Evolutionary conservation across 805 yeast species (phyloP), one percentile per base, ranked within the genome.

Genomic region (Lipomyces orientalis): DNA sequence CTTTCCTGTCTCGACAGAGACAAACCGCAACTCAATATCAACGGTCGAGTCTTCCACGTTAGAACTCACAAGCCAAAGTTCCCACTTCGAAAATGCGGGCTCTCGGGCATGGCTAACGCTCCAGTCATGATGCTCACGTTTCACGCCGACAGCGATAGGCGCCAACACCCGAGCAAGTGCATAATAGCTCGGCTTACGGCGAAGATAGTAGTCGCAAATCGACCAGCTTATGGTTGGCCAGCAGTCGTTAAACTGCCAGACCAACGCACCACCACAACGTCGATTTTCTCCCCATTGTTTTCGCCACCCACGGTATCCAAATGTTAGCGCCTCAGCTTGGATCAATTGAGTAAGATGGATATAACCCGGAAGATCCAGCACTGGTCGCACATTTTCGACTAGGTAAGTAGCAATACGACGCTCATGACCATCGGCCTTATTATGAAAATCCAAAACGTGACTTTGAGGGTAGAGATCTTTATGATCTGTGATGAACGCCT

Each of bases 161-260:
- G 72, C 58, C 63, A 79, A 74, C 66, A 82, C 84, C 69, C 87
- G 78, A 70, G 81, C 83, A 37, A 84, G 76, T 1, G 85, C 81
- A 70, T 81, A 85, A 71, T 80, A 85, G 0, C 82, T 83, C 64
- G 85, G 71, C 72, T 85, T 85, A 7, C 85, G 85, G 34, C 81
- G 73, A 51, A 73, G 73, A 62, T 76, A 81, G 65, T 72, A 80
- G 70, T 85, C 87, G 19, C 80, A 76, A 37, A 84, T 75, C 0
- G 86, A 76, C 87, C 87, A 85, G 19, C 82, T 78, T 1, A 85
- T 79, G 1, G 79, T 83, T 0, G 87, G 87, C 84, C 86, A 84
- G 66, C 85, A 83, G 72, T 85, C 87, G 67, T 85, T 83, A 33
- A 63, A 16, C 39, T 84, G 87, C 87, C 87, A 85, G 6, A 85